A percentile compares a stretch with the other conserved stretches of the same genome.
Conservation (phyloP, 768 basidiomycete species). For the Auriscalpium vulgare region DNA sequence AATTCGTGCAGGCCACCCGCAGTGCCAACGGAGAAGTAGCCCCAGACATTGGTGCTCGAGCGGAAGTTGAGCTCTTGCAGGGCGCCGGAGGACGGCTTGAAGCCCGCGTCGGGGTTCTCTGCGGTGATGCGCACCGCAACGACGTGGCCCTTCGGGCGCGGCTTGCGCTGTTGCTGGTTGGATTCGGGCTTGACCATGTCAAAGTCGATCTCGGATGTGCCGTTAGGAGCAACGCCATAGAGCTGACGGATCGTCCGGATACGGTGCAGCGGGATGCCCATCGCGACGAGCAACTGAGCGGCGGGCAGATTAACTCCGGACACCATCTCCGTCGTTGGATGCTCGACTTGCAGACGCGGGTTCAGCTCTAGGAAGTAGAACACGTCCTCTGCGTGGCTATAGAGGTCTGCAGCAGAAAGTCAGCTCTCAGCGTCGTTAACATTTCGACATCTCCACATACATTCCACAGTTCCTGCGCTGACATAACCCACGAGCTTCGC, state of each 20-base stretch:
- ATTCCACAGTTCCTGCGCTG: constrained; percentile 97
- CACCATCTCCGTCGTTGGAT: constrained; percentile 99
- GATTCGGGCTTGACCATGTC: constrained; percentile 89
- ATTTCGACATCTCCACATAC: constrained; percentile 28
- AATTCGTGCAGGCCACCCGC: constrained; percentile 98
- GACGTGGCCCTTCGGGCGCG: constrained; percentile 95
- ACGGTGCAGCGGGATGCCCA: constrained; percentile 94
- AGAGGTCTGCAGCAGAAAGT: constrained; percentile 56
- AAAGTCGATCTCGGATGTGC: constrained; percentile 90
- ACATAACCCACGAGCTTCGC: constrained; percentile 99
- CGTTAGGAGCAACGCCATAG: constrained; percentile 90
- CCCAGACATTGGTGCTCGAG: constrained; percentile 99
- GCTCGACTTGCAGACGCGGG: constrained; percentile 98
- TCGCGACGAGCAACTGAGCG: constrained; percentile 93
- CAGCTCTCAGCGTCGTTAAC: too few species aligned
- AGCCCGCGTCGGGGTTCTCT: constrained; percentile 98
- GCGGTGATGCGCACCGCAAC: constrained; percentile 99
- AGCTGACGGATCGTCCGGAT: constrained; percentile 94
- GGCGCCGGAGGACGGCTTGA: constrained; percentile 96
- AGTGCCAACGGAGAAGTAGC: constrained; percentile 95
- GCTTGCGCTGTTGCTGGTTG: constrained; percentile 85
- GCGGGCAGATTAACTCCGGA: constrained; percentile 96
- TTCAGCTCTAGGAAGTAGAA: constrained; percentile 99
- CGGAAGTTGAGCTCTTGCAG: constrained; percentile 99
- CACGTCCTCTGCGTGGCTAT: constrained; percentile 85